Evolutionary conservation across 495 filamentous ascomycete genomes (phyloP).

Genomic region (Penicillium paradoxum): DNA sequence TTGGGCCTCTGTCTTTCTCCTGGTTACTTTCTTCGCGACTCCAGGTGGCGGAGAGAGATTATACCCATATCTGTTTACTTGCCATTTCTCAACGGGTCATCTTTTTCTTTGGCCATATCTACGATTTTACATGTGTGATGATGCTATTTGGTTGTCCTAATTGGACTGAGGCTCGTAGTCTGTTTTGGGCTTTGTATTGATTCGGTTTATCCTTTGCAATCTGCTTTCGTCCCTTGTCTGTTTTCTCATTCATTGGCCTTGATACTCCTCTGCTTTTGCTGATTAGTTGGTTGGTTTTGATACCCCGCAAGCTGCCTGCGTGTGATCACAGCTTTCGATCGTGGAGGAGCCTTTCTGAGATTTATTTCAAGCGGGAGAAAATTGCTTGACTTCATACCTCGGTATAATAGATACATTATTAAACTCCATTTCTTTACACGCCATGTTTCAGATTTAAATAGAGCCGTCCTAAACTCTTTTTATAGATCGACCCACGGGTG

Average conservation of each 20-base stretch:
- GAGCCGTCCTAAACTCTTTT: neutral
- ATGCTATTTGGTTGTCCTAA: neutral
- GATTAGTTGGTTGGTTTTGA: conserved; percentile 1
- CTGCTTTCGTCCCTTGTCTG: neutral
- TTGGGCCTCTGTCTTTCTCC: conserved; percentile 21
- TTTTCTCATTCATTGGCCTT: neutral
- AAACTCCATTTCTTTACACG: neutral
- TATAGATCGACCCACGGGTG: conserved; percentile 8
- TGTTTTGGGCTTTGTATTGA: conserved; percentile 1
- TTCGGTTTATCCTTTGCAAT: neutral
- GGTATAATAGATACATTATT: neutral
- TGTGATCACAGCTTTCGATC: neutral
- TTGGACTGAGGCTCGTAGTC: neutral
- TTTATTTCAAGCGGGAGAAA: neutral
- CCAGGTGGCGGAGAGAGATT: conserved; percentile 24
- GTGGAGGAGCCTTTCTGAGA: neutral
- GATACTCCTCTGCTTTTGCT: conserved; percentile 1
- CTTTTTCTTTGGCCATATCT: conserved; percentile 20
- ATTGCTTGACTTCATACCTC: neutral
- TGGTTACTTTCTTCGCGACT: conserved; percentile 18
- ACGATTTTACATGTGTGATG: conserved; percentile 1
- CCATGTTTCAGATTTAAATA: neutral
- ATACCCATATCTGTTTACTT: conserved; percentile 25
- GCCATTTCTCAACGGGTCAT: conserved; percentile 28
- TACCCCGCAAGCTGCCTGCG: conserved; percentile 8